Evolutionary conservation across 148 eudicot genomes (phyloP).

Genomic region (Heliosperma pusillum): DNA sequence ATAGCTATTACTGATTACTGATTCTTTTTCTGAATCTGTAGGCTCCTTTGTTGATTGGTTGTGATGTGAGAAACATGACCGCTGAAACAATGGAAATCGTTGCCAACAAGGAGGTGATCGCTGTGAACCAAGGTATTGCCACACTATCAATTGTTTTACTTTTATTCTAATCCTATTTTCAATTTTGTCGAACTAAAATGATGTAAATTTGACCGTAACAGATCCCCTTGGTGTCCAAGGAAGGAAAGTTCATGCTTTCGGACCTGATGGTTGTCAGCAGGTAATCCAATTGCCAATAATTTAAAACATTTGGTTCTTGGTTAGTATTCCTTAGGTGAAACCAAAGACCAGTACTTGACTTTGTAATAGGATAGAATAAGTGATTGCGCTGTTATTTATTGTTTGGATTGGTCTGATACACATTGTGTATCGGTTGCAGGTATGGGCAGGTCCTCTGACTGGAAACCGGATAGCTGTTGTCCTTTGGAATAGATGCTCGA

Average conservation of each 20-base stretch:
- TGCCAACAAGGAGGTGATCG: constrained; percentile 78
- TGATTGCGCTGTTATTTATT: neutral
- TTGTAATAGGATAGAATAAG: too few species aligned
- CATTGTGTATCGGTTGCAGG: constrained; percentile 38
- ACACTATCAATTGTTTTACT: neutral
- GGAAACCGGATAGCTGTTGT: constrained; percentile 61
- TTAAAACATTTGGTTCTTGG: too few species aligned
- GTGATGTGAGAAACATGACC: constrained; percentile 91
- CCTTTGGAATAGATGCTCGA: constrained; percentile 87
- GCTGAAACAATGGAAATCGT: constrained; percentile 76
- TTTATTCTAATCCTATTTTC: neutral
- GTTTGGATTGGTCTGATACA: neutral
- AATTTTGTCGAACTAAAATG: constrained; percentile 5
- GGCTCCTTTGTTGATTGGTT: constrained; percentile 92
- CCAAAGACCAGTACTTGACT: too few species aligned
- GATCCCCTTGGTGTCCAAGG: constrained; percentile 96
- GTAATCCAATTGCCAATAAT: constrained; percentile 38
- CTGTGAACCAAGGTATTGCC: constrained; percentile 80
- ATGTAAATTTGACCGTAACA: constrained; percentile 21
- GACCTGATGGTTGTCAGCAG: constrained; percentile 66
- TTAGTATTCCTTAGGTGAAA: too few species aligned
- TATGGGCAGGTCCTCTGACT: constrained; percentile 93
- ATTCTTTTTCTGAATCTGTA: constrained; percentile 29
- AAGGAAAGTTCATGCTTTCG: constrained; percentile 67
- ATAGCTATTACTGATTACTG: neutral